phyloP scores from a whole-genome alignment of 202 grass and related monocot species.

The Schoenoplectus tabernaemontani region DNA sequence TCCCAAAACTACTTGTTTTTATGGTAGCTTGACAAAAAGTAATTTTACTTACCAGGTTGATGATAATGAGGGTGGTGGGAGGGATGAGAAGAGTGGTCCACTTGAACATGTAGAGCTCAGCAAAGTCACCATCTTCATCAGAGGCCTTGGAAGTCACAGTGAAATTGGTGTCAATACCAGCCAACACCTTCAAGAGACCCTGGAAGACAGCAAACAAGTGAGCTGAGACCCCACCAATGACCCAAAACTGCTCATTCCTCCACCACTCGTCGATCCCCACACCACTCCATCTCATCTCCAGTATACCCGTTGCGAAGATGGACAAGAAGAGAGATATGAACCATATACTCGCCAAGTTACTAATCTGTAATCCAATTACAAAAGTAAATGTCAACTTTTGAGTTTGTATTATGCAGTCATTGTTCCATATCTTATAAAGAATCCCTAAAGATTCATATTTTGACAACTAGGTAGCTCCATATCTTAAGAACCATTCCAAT shows the following conservation, averaged over 20 bases:
- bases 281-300: slow-evolving; percentile 90
- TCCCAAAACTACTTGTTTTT: too few species aligned
- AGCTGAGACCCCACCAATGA: slow-evolving; percentile 71
- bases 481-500: not conserved
- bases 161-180: slow-evolving; percentile 70
- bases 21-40: too few species aligned
- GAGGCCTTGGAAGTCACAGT: slow-evolving; percentile 73
- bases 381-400: not conserved
- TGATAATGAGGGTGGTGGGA: slow-evolving; percentile 71
- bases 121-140: slow-evolving; percentile 70
- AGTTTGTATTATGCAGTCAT: not conserved
- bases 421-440: not conserved
- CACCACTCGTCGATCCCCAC: slow-evolving; percentile 82
- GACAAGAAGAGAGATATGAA: slow-evolving; percentile 83
- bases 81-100: slow-evolving; percentile 82
- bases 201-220: slow-evolving; percentile 75
- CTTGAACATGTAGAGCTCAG: slow-evolving; percentile 69
- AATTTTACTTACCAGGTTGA: slow-evolving; percentile 42
- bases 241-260: slow-evolving; percentile 89
- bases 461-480: not conserved
- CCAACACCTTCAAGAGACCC: slow-evolving; percentile 71
- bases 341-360: slow-evolving; percentile 79
- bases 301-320: slow-evolving; percentile 79
- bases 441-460: not conserved
- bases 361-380: slow-evolving; percentile 47